These are phyloP conservation scores for Macrophomina phaseolina DNA, from an alignment of 2,329 filamentous ascomycete species.

Conservation along the genomic window DNA sequence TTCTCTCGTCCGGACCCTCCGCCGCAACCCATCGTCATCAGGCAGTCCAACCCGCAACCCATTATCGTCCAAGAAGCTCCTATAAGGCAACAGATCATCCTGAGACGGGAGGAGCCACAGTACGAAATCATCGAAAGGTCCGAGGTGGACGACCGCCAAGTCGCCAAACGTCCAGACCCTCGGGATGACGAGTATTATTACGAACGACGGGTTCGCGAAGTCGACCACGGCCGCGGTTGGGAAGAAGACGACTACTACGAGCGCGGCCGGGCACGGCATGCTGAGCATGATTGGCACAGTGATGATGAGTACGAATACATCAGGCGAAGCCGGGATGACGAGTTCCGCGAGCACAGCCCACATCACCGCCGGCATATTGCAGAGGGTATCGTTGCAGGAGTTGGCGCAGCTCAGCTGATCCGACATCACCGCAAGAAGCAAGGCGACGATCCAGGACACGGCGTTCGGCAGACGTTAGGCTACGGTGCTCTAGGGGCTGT, in stretches of 20 bases:
- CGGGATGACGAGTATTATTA: constrained; percentile 68
- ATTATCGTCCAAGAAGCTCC: constrained; percentile 63
- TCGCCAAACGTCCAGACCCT: constrained; percentile 47
- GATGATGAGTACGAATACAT: constrained; percentile 68
- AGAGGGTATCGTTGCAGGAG: constrained; percentile 66
- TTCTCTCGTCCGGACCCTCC: constrained; percentile 53
- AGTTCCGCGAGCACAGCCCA: constrained; percentile 47
- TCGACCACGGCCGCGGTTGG: constrained; percentile 55
- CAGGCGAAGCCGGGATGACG: constrained; percentile 54
- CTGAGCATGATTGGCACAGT: constrained; percentile 52
- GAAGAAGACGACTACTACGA: constrained; percentile 45
- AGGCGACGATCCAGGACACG: constrained; percentile 60
- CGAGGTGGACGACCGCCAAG: constrained; percentile 57
- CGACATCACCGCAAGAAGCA: constrained; percentile 63
- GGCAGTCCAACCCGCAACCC: constrained; percentile 55
- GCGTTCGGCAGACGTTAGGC: constrained; percentile 60
- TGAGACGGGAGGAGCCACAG: constrained; percentile 59
- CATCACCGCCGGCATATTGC: constrained; percentile 64
- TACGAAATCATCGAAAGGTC: constrained; percentile 66
- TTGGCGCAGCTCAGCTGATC: constrained; percentile 65
- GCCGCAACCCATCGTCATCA: constrained; percentile 55
- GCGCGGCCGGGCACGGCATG: constrained; percentile 40
- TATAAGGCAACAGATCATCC: constrained; percentile 52
- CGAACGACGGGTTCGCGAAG: constrained; percentile 61
- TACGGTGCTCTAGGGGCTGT: constrained; percentile 67